phyloP scores from a whole-genome alignment of 495 filamentous ascomycete species.

The Aspergillus kassunensis region DNA sequence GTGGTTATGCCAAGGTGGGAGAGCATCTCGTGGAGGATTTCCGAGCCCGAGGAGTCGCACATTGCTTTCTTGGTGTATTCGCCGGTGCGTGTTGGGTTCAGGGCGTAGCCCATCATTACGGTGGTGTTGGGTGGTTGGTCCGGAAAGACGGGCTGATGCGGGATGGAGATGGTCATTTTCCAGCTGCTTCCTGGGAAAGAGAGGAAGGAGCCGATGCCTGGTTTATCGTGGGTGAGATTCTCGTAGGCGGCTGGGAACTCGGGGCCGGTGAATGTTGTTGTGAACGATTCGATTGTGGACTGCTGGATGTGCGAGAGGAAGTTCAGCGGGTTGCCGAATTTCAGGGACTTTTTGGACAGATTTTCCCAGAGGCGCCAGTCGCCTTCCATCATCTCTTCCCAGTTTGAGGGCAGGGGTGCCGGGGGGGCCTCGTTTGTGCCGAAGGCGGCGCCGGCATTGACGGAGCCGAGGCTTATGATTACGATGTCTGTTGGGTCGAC shows the following conservation, averaged over 20 bases:
- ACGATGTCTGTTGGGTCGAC: constrained; percentile 20
- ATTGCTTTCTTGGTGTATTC: constrained; percentile 39
- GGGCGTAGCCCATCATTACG: constrained; percentile 36
- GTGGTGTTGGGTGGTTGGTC: constrained; percentile 25
- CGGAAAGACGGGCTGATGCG: constrained; percentile 35
- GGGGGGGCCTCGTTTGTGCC: constrained; percentile 17
- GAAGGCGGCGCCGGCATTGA: constrained; percentile 14
- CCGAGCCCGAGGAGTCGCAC: constrained; percentile 31
- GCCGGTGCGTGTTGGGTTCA: constrained; percentile 24
- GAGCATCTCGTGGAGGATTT: constrained; percentile 37
- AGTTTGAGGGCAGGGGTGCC: not conserved
- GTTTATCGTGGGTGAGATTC: constrained; percentile 25
- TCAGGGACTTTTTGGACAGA: constrained; percentile 11
- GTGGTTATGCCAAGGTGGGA: constrained; percentile 24
- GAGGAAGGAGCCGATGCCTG: constrained; percentile 32
- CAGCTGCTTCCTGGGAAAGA: constrained; percentile 35
- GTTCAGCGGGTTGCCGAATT: constrained; percentile 34
- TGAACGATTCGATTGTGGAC: constrained; percentile 35
- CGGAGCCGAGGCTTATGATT: constrained; percentile 23
- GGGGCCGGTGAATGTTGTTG: constrained; percentile 30
- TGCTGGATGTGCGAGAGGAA: constrained; percentile 29
- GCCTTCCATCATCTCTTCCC: constrained; percentile 12
- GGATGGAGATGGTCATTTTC: constrained; percentile 33
- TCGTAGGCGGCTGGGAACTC: constrained; percentile 27
- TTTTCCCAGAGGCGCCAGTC: constrained; percentile 27